phyloP scores from a whole-genome alignment of 1,284 basidiomycete genomes.

The Dichomitus squalens region DNA sequence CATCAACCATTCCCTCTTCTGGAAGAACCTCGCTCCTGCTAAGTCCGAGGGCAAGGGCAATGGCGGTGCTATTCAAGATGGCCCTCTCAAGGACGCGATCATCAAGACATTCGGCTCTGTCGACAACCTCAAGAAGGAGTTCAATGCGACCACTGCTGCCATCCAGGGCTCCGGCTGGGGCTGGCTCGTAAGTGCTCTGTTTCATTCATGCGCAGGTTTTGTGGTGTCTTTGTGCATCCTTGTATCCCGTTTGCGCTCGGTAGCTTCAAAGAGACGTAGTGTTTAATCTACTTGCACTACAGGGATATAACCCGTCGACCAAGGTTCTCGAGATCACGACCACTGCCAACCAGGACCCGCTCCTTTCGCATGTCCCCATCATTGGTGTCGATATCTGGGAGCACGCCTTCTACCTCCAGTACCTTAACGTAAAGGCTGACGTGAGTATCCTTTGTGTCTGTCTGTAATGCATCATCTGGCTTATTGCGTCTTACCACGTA shows the following conservation, averaged over 20 bases:
- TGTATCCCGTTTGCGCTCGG: neutral
- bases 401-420: constrained; percentile 80
- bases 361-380: constrained; percentile 74
- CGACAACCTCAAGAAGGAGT: constrained; percentile 71
- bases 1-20: constrained; percentile 95
- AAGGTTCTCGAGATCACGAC: constrained; percentile 76
- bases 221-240: neutral
- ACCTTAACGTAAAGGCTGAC: constrained; percentile 74
- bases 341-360: constrained; percentile 90
- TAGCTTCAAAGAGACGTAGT: too few relatives aligned
- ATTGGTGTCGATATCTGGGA: constrained; percentile 92
- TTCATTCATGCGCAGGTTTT: neutral
- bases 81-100: constrained; percentile 83
- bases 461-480: neutral
- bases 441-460: constrained; percentile 42
- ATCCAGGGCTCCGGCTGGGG: constrained; percentile 95
- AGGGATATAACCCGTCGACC: constrained; percentile 66
- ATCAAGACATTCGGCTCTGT: constrained; percentile 85
- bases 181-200: constrained; percentile 71
- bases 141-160: constrained; percentile 81
- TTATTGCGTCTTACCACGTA: constrained; percentile 29
- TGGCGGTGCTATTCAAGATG: constrained; percentile 71
- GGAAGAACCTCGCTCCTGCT: constrained; percentile 90
- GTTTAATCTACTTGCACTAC: neutral
- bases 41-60: constrained; percentile 47